A percentile compares a stretch with the other conserved stretches of the same genome.
Evolutionary conservation across 1,284 basidiomycete species (phyloP).

Genomic region (Leccinum fuscescens): DNA sequence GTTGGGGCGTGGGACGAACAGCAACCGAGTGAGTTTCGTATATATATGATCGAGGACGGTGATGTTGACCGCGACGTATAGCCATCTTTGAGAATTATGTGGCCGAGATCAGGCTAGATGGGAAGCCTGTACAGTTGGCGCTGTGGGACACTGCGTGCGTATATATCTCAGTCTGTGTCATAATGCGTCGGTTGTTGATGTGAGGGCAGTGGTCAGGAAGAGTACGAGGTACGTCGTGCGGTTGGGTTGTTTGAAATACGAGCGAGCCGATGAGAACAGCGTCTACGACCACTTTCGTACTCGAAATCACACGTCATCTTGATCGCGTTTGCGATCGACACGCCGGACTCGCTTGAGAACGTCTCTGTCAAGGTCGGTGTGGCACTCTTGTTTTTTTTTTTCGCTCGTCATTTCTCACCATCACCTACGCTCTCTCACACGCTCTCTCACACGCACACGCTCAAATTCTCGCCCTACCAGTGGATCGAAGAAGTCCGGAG

Average conservation of each 20-base stretch:
- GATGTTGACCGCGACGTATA: constrained; percentile 27
- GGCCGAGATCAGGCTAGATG: constrained; percentile 94
- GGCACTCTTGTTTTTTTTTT: neutral
- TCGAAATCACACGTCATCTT: constrained; percentile 98
- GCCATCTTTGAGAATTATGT: constrained; percentile 99
- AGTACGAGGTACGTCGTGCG: constrained; percentile 71
- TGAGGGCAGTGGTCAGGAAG: constrained; percentile 77
- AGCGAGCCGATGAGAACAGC: constrained; percentile 40
- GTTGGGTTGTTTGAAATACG: neutral
- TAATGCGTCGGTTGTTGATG: constrained; percentile 7
- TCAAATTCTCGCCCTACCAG: constrained; percentile 38
- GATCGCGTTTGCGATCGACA: constrained; percentile 95
- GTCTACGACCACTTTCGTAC: constrained; percentile 92
- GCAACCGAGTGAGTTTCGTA: neutral
- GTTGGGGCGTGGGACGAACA: neutral
- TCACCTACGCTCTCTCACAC: no score
- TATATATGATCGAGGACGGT: neutral
- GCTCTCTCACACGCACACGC: neutral
- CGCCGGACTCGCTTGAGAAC: constrained; percentile 95
- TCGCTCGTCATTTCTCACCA: neutral
- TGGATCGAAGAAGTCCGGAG: constrained; percentile 97
- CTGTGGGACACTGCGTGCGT: constrained; percentile 91
- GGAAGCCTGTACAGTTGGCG: constrained; percentile 93
- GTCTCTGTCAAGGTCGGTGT: constrained; percentile 79
- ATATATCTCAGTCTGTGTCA: constrained; percentile 7